phyloP scores from a whole-genome alignment of 345 rosid species.

The Eucalyptus melliodora region DNA sequence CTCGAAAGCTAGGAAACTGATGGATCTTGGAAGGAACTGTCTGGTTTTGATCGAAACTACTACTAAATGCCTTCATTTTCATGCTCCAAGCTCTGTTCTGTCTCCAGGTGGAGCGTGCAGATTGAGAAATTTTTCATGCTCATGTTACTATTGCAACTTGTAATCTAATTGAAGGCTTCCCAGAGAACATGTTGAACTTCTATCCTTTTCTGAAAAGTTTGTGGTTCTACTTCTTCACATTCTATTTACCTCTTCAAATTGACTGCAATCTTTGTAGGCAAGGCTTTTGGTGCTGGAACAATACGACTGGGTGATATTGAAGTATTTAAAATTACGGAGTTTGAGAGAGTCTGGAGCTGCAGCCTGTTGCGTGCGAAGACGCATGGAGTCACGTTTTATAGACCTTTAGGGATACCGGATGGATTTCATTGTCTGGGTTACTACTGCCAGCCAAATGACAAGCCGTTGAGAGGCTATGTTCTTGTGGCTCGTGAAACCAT shows the following conservation, averaged over 20 bases:
- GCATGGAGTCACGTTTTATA: conserved; percentile 49
- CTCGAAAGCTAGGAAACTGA: background rate
- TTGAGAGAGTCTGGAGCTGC: conserved; percentile 60
- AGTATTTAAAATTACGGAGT: conserved; percentile 44
- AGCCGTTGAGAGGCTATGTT: conserved; percentile 55
- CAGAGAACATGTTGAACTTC: background rate
- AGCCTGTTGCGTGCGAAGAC: conserved; percentile 19
- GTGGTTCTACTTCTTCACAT: background rate
- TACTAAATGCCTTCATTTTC: background rate
- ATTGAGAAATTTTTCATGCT: background rate
- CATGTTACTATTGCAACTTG: background rate
- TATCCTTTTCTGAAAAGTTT: background rate
- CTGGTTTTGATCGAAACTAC: background rate
- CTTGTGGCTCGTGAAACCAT: conserved; percentile 41
- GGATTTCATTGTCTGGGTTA: conserved; percentile 67
- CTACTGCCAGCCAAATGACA: conserved; percentile 60
- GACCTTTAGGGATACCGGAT: conserved; percentile 52
- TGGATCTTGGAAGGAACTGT: background rate
- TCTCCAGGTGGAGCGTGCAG: background rate
- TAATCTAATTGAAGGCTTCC: background rate
- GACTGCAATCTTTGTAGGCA: conserved; percentile 27
- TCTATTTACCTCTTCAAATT: background rate
- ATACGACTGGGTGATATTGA: conserved; percentile 62
- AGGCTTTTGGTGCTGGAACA: conserved; percentile 54
- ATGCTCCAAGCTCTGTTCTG: background rate